phyloP scores from a whole-genome alignment of 1,284 basidiomycete species.

The Thecaphora thlaspeos region DNA sequence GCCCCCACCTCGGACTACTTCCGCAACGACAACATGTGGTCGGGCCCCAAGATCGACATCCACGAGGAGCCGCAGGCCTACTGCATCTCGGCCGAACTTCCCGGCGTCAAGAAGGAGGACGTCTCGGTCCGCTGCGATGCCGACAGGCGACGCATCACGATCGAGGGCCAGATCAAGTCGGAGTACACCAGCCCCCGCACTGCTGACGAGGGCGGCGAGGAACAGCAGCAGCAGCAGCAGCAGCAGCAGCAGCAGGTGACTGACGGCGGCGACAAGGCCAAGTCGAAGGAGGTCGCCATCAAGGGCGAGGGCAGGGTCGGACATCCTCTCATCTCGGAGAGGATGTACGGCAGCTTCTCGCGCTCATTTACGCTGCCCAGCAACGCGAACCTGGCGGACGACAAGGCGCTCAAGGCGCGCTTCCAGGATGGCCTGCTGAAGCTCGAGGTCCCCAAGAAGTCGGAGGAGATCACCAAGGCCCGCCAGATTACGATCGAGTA shows the following conservation, averaged over 20 bases:
- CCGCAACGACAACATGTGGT: conserved; percentile 26
- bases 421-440: conserved; percentile 42
- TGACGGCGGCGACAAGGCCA: neutral
- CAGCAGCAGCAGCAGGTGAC: conserved; percentile 1
- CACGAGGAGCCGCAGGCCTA: conserved; percentile 33
- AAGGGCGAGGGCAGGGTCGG: conserved; percentile 20
- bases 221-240: conserved; percentile 1
- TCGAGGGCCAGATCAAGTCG: conserved; percentile 34
- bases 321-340: conserved; percentile 34
- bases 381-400: conserved; percentile 27
- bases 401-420: conserved; percentile 30
- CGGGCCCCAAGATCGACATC: conserved; percentile 31
- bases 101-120: conserved; percentile 42
- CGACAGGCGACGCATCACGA: conserved; percentile 31
- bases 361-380: conserved; percentile 39
- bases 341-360: conserved; percentile 38
- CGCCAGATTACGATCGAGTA: conserved; percentile 33
- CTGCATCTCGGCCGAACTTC: conserved; percentile 33
- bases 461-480: conserved; percentile 35
- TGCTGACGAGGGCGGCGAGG: neutral
- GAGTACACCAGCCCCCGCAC: conserved; percentile 23
- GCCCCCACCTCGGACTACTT: neutral
- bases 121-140: conserved; percentile 37
- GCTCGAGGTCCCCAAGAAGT: conserved; percentile 41
- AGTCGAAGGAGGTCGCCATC: conserved; percentile 19